phyloP scores from a whole-genome alignment of 1,284 basidiomycete genomes.

The Cryptococcus amylolentus region DNA sequence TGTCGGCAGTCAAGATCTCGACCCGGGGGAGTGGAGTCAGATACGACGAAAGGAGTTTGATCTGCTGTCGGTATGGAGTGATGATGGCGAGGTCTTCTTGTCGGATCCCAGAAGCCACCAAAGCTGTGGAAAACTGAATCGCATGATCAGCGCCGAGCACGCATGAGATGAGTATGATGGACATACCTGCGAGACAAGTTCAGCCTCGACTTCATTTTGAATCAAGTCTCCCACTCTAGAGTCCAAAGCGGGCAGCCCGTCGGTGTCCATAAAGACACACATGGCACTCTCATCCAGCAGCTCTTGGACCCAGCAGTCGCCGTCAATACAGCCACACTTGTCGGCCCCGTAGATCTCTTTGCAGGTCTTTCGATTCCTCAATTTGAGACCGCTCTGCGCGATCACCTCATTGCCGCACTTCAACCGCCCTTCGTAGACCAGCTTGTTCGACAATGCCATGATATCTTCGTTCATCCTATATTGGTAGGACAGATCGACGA shows the following conservation, averaged over 20 bases:
- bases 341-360: conserved; percentile 11
- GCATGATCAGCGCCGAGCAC: neutral
- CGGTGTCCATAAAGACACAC: conserved; percentile 91
- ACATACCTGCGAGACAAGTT: conserved; percentile 51
- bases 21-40: conserved; percentile 56
- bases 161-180: neutral
- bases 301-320: conserved; percentile 66
- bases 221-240: conserved; percentile 80
- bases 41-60: conserved; percentile 71
- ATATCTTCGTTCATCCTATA: conserved; percentile 98
- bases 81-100: conserved; percentile 79
- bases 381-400: conserved; percentile 58
- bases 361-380: conserved; percentile 55
- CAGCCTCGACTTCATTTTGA: conserved; percentile 79
- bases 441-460: conserved; percentile 84
- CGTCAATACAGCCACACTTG: conserved; percentile 44
- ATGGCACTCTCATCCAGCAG: conserved; percentile 70
- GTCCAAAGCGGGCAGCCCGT: conserved; percentile 69
- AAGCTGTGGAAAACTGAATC: conserved; percentile 61
- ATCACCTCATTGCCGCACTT: conserved; percentile 72
- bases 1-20: conserved; percentile 91
- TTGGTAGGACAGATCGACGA: conserved; percentile 78
- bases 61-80: conserved; percentile 89
- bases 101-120: conserved; percentile 64
- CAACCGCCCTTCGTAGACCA: conserved; percentile 79